Conservation (phyloP, 345 rosid species). For the Boechera divaricarpa region DNA sequence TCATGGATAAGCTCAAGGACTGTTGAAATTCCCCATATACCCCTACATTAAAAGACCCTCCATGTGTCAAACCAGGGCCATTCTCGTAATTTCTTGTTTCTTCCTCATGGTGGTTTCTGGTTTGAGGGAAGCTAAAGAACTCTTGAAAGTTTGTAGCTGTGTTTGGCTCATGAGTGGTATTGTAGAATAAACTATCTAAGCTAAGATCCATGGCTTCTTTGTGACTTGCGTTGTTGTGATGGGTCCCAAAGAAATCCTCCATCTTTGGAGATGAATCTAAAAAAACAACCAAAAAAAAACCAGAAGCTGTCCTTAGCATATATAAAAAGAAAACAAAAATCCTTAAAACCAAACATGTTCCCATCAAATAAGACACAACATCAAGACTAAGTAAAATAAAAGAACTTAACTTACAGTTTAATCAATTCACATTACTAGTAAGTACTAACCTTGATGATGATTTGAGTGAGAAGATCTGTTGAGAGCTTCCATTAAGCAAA, state of each 20-base stretch:
- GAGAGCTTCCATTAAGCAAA: conserved; percentile 87
- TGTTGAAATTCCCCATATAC: conserved; percentile 79
- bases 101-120: conserved; percentile 53
- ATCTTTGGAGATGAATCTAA: conserved; percentile 74
- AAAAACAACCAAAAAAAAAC: conserved; percentile 41
- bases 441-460: conserved; percentile 63
- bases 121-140: conserved; percentile 49
- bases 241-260: conserved; percentile 94
- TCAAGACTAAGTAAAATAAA: background rate
- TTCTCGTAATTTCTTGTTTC: conserved; percentile 51
- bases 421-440: background rate
- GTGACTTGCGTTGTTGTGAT: conserved; percentile 61
- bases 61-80: conserved; percentile 59
- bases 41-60: conserved; percentile 60
- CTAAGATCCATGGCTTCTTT: conserved; percentile 82
- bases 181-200: conserved; percentile 69
- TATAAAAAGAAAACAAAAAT: conserved; percentile 10
- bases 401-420: background rate
- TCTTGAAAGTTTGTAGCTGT: conserved; percentile 46
- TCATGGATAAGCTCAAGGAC: conserved; percentile 96
- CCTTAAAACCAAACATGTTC: conserved; percentile 43
- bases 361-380: conserved; percentile 38
- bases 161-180: conserved; percentile 50
- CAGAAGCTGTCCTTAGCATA: conserved; percentile 32
- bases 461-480: conserved; percentile 56